Percentiles rank a stretch among this genome's conserved stretches.
Evolutionary conservation across 495 filamentous ascomycete genomes (phyloP).

Genomic region (Penicillium dipodomyicola): DNA sequence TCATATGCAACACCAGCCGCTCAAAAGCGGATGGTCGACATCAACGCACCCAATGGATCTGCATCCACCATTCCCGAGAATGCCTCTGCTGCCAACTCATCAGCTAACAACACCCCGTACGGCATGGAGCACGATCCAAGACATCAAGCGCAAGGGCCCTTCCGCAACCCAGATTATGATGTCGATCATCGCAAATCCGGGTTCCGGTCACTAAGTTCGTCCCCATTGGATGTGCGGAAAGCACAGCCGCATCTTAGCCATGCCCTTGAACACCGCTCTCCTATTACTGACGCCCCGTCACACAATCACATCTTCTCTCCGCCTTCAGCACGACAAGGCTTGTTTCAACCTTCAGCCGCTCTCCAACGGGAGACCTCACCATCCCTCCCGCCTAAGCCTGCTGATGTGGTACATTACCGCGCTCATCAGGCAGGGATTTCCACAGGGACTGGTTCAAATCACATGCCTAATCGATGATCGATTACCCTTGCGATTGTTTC

Average conservation of each 20-base stretch:
- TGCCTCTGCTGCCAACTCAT: conserved; percentile 45
- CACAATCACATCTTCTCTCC: conserved; percentile 41
- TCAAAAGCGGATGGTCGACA: conserved; percentile 52
- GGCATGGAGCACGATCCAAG: conserved; percentile 42
- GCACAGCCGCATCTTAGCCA: conserved; percentile 32
- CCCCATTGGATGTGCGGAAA: conserved; percentile 47
- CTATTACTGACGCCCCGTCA: conserved; percentile 19
- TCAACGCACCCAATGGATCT: conserved; percentile 54
- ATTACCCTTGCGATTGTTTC: background rate
- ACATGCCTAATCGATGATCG: conserved; percentile 38
- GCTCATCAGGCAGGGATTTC: conserved; percentile 28
- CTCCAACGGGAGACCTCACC: conserved; percentile 38
- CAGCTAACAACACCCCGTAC: conserved; percentile 47
- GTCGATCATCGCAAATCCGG: conserved; percentile 36
- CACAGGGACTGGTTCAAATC: conserved; percentile 33
- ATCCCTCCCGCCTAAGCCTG: conserved; percentile 32
- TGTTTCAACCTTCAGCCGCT: conserved; percentile 33
- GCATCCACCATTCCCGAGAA: conserved; percentile 57
- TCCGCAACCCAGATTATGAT: conserved; percentile 41
- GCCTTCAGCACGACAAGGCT: conserved; percentile 35
- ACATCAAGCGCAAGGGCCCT: conserved; percentile 23
- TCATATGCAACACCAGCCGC: conserved; percentile 52
- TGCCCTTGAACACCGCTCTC: conserved; percentile 31
- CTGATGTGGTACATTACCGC: conserved; percentile 38
- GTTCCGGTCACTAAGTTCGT: conserved; percentile 45